Evolutionary conservation across 805 yeast genomes (phyloP), one percentile per base, ranked within the genome.

Genomic region (Ogataea dorogensis): DNA sequence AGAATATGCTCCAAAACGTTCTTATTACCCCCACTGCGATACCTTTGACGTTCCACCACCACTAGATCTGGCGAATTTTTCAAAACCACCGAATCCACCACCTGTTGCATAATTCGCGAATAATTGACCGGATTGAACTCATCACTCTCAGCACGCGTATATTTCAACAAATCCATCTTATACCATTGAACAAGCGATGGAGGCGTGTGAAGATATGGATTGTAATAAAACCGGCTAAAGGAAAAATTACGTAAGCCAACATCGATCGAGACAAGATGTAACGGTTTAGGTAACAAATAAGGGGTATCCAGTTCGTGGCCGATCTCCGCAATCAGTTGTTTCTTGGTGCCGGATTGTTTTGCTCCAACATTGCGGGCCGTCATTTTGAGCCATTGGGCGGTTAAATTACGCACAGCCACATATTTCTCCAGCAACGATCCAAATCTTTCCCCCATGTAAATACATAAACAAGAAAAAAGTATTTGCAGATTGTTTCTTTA

Each of bases 1-100:
- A 78, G 51, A 3, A 79, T 68, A 37, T 70, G 67, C 36, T 77
- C 81, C 5, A 74, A 59, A 1, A 79, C 69, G 12, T 53, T 55
- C 8, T 64, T 59, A 2, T 71, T 60, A 0, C 80, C 73, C 44
- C 57, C 58, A 0, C 76, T 65, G 32, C 85, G 62, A 25, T 71
- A 62, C 24, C 86, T 49, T 51, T 80, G 86, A 38, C 77, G 50
- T 47, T 80, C 86, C 3, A 79, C 58, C 8, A 78, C 48, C 3
- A 75, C 63, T 3, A 67, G 51, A 39, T 70, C 70, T 0, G 77
- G 71, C 0, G 18, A 15, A 6, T 20, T 22, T 7, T 25, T 15
- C 36, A 42, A 46, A 21, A 56, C 48, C 24, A 50, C 40, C 4
- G 42, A 43, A 21, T 42, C 53, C 11, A 48, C 43, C 23, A 50